Conservation (phyloP, 257 asterid genomes). For the Orobanche coerulescens region DNA sequence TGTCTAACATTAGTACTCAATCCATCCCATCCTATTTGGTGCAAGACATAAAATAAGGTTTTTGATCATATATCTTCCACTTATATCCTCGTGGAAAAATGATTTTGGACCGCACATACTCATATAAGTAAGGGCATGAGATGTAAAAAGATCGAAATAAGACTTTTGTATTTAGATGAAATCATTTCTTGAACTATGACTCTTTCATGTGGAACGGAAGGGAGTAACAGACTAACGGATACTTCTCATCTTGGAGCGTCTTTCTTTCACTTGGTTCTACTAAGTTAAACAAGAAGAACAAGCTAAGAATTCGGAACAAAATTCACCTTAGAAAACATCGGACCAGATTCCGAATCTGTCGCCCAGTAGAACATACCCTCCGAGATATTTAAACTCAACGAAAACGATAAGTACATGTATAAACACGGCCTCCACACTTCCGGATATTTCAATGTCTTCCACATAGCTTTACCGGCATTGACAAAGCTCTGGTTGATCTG, state of each 20-base stretch:
- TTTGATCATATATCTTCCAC: too few relatives aligned
- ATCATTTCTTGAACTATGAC: too few relatives aligned
- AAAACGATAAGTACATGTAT: slow-evolving; percentile 78
- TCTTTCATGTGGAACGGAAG: too few relatives aligned
- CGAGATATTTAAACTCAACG: slow-evolving; percentile 53
- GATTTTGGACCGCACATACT: too few relatives aligned
- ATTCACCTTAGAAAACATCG: slow-evolving; percentile 65
- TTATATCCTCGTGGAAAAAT: too few relatives aligned
- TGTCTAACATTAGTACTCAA: too few relatives aligned
- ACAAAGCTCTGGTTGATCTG: slow-evolving; percentile 68
- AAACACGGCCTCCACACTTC: slow-evolving; percentile 91
- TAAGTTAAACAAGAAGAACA: slow-evolving; percentile 1
- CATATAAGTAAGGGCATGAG: too few relatives aligned
- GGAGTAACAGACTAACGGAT: too few relatives aligned
- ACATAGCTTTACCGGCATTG: slow-evolving; percentile 79
- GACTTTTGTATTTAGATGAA: too few relatives aligned
- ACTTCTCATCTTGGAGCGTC: background rate
- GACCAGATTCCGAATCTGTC: slow-evolving; percentile 75
- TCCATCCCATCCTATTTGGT: too few relatives aligned
- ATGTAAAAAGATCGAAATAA: too few relatives aligned
- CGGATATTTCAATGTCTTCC: slow-evolving; percentile 67
- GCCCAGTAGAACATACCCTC: slow-evolving; percentile 96
- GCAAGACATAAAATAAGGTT: too few relatives aligned
- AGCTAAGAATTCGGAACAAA: slow-evolving; percentile 6
- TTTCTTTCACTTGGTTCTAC: background rate